Conservation (phyloP, 768 basidiomycete species). For the Astraeus odoratus region DNA sequence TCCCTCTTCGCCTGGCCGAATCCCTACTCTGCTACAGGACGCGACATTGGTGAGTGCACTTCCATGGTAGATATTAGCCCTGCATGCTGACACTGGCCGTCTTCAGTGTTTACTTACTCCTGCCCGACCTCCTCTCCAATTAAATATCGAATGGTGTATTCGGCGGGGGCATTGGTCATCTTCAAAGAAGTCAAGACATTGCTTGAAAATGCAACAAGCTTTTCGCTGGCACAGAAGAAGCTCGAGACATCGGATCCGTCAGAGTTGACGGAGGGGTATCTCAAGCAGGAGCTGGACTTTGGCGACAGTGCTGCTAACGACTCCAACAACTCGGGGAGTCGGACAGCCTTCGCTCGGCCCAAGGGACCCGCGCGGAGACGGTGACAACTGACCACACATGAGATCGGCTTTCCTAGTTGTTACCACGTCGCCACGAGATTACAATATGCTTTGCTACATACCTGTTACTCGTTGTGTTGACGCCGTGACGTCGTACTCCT, state of each 20-base stretch:
- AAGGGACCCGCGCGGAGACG: conserved; percentile 59
- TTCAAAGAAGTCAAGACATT: conserved; percentile 51
- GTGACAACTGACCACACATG: conserved; percentile 12
- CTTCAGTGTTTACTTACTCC: conserved; percentile 81
- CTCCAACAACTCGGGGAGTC: conserved; percentile 10
- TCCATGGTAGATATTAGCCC: neutral
- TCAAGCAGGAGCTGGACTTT: conserved; percentile 52
- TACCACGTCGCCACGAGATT: neutral
- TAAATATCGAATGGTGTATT: conserved; percentile 87
- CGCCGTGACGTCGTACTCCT: too few species aligned
- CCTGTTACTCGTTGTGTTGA: neutral
- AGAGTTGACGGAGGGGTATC: conserved; percentile 60
- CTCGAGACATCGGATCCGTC: conserved; percentile 77
- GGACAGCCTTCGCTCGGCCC: conserved; percentile 60
- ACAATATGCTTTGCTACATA: neutral
- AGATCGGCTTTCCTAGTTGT: neutral
- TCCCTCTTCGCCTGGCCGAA: conserved; percentile 65
- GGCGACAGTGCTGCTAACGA: conserved; percentile 5
- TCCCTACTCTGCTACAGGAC: conserved; percentile 31
- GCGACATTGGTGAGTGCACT: conserved; percentile 51
- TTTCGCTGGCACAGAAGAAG: conserved; percentile 47
- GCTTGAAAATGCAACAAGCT: conserved; percentile 36
- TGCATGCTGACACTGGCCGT: conserved; percentile 3
- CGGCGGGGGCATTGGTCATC: conserved; percentile 54
- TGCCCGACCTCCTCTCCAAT: conserved; percentile 79